Conservation (phyloP, 164 flowering plant genomes). For the Magnolia changhungtana region DNA sequence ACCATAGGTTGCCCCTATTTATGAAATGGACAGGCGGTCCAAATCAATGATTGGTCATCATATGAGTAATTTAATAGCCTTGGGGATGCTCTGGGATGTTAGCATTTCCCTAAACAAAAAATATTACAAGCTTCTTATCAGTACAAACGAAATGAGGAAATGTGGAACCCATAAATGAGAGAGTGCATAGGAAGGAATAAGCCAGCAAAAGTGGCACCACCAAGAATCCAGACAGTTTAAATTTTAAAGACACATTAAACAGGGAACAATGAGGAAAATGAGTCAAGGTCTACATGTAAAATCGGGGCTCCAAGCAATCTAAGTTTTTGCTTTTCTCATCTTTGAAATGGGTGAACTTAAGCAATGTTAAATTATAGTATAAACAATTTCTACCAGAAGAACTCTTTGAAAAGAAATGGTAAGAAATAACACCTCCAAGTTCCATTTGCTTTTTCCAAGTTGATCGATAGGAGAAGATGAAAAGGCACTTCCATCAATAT, state of each 20-base stretch:
- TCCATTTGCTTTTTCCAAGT: constrained; percentile 97
- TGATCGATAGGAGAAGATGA: constrained; percentile 78
- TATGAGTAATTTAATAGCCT: too few species aligned
- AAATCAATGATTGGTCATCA: too few species aligned
- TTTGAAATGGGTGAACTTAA: neutral
- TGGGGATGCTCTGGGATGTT: too few species aligned
- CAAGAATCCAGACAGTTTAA: neutral
- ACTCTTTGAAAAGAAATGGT: neutral
- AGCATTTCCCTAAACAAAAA: too few species aligned
- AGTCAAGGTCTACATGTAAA: too few species aligned
- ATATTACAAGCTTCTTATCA: too few species aligned
- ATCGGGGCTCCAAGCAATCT: neutral
- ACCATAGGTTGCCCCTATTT: too few species aligned
- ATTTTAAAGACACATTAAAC: neutral
- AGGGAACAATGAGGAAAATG: too few species aligned
- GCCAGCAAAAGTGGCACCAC: neutral
- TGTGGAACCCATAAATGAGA: neutral
- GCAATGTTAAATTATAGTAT: neutral
- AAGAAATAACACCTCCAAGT: constrained; percentile 70
- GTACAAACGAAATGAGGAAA: too few species aligned
- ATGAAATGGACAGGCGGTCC: too few species aligned
- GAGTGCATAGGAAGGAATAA: neutral
- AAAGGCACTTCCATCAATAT: constrained; percentile 99
- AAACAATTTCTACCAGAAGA: constrained; percentile 1
- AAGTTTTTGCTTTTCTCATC: neutral